Conservation (phyloP, 2,329 filamentous ascomycete species). For the Phoma herbarum region DNA sequence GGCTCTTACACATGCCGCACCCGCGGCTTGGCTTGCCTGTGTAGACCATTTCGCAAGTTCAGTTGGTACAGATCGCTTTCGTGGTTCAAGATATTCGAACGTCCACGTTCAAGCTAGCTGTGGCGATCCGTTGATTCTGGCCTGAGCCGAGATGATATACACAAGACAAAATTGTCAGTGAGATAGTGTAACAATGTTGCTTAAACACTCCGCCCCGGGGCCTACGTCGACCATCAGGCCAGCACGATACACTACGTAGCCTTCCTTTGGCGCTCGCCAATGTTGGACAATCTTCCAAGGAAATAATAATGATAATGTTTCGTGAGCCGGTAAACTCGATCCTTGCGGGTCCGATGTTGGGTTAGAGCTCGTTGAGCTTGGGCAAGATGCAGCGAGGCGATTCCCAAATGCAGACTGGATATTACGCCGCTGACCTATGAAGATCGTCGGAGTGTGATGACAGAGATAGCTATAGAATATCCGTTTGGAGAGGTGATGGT, state of each 20-base stretch:
- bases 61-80: not conserved
- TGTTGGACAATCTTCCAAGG: conserved; percentile 10
- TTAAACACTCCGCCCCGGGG: conserved; percentile 18
- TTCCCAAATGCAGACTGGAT: conserved; percentile 16
- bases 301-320: not conserved
- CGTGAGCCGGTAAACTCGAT: conserved; percentile 15
- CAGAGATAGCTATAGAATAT: conserved; percentile 22
- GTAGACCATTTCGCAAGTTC: conserved; percentile 47
- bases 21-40: conserved; percentile 59
- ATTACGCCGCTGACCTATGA: conserved; percentile 24
- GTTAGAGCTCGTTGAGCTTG: conserved; percentile 5
- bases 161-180: conserved; percentile 7
- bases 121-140: not conserved
- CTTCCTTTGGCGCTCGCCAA: conserved; percentile 13
- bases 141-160: conserved; percentile 11
- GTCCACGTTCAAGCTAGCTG: not conserved
- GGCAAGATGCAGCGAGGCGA: conserved; percentile 27
- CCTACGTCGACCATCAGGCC: conserved; percentile 20
- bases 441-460: conserved; percentile 20
- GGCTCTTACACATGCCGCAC: conserved; percentile 77
- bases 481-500: conserved; percentile 10
- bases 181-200: conserved; percentile 10
- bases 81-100: not conserved
- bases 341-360: conserved; percentile 10
- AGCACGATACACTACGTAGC: conserved; percentile 20